Percentiles rank a stretch among this genome's conserved stretches.
Conservation (phyloP, 2,329 filamentous ascomycete species). For the Pestalotiopsis sp. region DNA sequence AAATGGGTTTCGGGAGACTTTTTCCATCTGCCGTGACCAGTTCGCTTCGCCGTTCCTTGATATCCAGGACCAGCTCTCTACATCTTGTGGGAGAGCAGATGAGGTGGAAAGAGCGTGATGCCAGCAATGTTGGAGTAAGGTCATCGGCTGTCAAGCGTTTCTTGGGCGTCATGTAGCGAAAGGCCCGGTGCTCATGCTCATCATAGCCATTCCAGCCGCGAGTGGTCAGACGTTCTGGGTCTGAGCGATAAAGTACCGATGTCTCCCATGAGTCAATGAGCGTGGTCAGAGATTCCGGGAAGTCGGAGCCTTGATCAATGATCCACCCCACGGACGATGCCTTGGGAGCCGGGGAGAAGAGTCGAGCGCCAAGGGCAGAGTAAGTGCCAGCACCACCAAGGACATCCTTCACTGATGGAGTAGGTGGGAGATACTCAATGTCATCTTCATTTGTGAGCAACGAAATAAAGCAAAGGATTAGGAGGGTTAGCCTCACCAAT, state of each 20-base stretch:
- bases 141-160: constrained; percentile 75
- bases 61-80: constrained; percentile 73
- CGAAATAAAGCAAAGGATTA: constrained; percentile 13
- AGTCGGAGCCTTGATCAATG: constrained; percentile 87
- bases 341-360: constrained; percentile 73
- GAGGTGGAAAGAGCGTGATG: constrained; percentile 81
- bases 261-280: constrained; percentile 78
- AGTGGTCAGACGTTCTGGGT: constrained; percentile 74
- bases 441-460: constrained; percentile 64
- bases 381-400: constrained; percentile 90
- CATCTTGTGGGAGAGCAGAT: constrained; percentile 82
- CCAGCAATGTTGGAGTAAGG: constrained; percentile 67
- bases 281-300: constrained; percentile 67
- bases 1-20: constrained; percentile 60
- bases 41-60: constrained; percentile 60
- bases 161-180: constrained; percentile 88
- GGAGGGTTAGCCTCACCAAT: constrained; percentile 53
- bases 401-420: constrained; percentile 70
- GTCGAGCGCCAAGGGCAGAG: constrained; percentile 82
- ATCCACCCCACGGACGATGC: constrained; percentile 83
- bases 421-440: constrained; percentile 80
- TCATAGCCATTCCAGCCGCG: constrained; percentile 92
- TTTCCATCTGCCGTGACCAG: constrained; percentile 26
- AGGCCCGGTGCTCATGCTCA: constrained; percentile 70
- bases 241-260: constrained; percentile 68